These are phyloP conservation scores for Zasmidium cellare DNA, from an alignment of 2,329 filamentous ascomycete species.

Conservation along the genomic window DNA sequence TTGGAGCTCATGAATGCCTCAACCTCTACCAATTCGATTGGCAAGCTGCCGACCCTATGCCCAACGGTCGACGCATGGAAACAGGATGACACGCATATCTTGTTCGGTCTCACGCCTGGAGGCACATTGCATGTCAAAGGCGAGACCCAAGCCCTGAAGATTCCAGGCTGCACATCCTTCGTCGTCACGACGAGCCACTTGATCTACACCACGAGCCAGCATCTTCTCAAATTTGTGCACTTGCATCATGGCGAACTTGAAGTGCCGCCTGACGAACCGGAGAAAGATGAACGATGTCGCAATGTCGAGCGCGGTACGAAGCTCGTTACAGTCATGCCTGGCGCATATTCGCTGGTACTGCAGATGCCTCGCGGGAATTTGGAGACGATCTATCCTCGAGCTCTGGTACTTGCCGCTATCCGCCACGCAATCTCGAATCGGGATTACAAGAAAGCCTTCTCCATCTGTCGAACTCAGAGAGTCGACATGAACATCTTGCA, in stretches of 20 bases:
- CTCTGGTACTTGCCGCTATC: slow-evolving; percentile 89
- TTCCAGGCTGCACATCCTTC: slow-evolving; percentile 91
- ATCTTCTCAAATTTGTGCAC: slow-evolving; percentile 93
- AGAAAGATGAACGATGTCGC: slow-evolving; percentile 87
- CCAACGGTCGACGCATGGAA: slow-evolving; percentile 35
- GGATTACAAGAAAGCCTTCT: slow-evolving; percentile 81
- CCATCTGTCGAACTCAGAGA: slow-evolving; percentile 84
- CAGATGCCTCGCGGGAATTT: slow-evolving; percentile 97
- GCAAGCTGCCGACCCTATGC: slow-evolving; percentile 25
- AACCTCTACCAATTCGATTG: neutral
- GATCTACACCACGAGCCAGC: slow-evolving; percentile 88
- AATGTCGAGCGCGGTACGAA: slow-evolving; percentile 87
- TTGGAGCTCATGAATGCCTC: slow-evolving; percentile 6
- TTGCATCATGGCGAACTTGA: slow-evolving; percentile 69
- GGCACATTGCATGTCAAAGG: slow-evolving; percentile 59
- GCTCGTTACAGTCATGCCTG: slow-evolving; percentile 85
- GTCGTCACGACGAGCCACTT: slow-evolving; percentile 77
- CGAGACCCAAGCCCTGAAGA: slow-evolving; percentile 65
- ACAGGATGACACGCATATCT: slow-evolving; percentile 39
- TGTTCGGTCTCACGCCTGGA: slow-evolving; percentile 69
- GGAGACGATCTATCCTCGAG: slow-evolving; percentile 90
- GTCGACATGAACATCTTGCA: slow-evolving; percentile 98
- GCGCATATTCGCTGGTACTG: slow-evolving; percentile 78
- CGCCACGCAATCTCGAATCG: slow-evolving; percentile 75
- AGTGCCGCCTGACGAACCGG: slow-evolving; percentile 82